These are phyloP conservation scores for Blastomyces gilchristii DNA, from an alignment of 2,329 filamentous ascomycete genomes.

Conservation along the genomic window DNA sequence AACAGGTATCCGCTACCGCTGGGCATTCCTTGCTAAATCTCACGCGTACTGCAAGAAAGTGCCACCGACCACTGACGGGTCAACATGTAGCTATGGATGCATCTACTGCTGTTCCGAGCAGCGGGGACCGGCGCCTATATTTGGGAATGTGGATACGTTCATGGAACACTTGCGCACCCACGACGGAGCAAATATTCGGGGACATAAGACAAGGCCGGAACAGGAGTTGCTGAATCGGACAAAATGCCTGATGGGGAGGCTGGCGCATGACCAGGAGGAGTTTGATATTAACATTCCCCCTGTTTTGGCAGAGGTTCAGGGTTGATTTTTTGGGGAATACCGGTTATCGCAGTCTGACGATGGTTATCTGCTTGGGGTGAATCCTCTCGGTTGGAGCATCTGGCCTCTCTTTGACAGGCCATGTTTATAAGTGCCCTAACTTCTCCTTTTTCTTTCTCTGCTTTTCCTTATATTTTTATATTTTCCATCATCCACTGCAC, in stretches of 20 bases:
- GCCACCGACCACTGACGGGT: conserved; percentile 14
- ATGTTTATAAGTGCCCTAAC: neutral
- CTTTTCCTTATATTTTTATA: no score
- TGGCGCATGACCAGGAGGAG: conserved; percentile 32
- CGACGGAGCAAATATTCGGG: conserved; percentile 18
- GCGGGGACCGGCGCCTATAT: conserved; percentile 26
- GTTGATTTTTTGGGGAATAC: neutral
- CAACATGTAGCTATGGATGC: conserved; percentile 30
- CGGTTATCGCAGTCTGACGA: neutral
- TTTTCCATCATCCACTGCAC: no score
- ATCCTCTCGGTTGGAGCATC: neutral
- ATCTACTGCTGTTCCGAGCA: conserved; percentile 38
- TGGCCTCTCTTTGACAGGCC: neutral
- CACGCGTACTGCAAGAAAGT: conserved; percentile 32
- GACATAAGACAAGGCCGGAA: conserved; percentile 22
- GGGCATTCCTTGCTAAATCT: conserved; percentile 39
- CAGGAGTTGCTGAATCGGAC: conserved; percentile 33
- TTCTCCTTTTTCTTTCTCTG: no score
- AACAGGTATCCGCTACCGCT: conserved; percentile 36
- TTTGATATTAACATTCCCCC: conserved; percentile 41
- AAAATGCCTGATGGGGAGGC: conserved; percentile 34
- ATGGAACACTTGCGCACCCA: conserved; percentile 37
- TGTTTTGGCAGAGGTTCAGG: conserved; percentile 11
- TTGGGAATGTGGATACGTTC: conserved; percentile 33
- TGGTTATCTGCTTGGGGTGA: neutral